These are phyloP conservation scores for Thelonectria blattea DNA, from an alignment of 2,329 filamentous ascomycete genomes.

Conservation along the genomic window DNA sequence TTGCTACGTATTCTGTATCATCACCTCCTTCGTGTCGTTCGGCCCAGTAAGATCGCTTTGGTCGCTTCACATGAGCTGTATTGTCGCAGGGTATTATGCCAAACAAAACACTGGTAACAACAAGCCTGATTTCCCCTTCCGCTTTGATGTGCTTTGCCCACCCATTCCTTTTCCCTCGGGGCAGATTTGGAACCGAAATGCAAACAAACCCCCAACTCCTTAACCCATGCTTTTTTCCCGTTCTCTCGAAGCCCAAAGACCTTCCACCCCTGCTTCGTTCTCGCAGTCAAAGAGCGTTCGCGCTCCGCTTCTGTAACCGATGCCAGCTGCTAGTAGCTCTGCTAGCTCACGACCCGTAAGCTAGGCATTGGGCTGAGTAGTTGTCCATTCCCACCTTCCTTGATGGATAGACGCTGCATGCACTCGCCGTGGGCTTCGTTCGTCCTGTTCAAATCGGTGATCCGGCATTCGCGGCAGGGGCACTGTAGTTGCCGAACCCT, in stretches of 20 bases:
- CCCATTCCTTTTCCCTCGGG: background rate
- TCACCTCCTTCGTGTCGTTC: background rate
- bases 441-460: conserved; percentile 39
- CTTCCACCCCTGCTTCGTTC: background rate
- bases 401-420: background rate
- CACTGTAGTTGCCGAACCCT: conserved; percentile 63
- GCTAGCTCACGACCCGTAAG: background rate
- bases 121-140: background rate
- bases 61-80: background rate
- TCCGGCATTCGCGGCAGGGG: conserved; percentile 43
- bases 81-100: conserved; percentile 17
- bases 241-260: background rate
- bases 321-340: background rate
- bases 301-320: background rate
- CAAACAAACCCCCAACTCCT: conserved; percentile 15
- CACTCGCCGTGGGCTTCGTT: background rate
- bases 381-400: background rate
- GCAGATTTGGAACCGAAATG: background rate
- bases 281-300: background rate
- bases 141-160: background rate
- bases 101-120: conserved; percentile 12
- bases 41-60: background rate
- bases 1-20: background rate
- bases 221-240: conserved; percentile 8
- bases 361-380: background rate